These are phyloP conservation scores for Corylus americana DNA, from an alignment of 306 rosid species.

Conservation along the genomic window DNA sequence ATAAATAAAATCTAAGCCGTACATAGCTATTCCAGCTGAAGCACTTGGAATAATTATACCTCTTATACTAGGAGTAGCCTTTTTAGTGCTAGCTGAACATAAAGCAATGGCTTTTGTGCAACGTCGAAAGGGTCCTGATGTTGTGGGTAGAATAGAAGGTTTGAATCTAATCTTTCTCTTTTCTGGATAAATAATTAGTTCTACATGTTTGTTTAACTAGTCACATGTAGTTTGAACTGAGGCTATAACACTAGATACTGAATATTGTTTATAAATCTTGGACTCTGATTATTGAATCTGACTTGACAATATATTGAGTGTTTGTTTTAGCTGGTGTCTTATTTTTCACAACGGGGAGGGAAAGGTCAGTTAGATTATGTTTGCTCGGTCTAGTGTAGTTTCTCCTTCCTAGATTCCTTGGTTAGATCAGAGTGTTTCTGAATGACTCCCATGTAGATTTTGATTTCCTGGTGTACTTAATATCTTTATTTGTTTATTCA, in stretches of 20 bases:
- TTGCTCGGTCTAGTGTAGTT: neutral
- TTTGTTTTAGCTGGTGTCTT: neutral
- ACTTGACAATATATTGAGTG: neutral
- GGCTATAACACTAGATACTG: neutral
- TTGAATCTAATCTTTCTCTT: neutral
- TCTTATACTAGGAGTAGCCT: neutral
- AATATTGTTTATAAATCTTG: neutral
- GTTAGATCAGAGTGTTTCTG: neutral
- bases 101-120: neutral
- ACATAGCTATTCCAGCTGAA: neutral
- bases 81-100: neutral
- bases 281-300: neutral
- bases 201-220: neutral
- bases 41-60: neutral
- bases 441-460: neutral
- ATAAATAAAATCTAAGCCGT: too few relatives aligned
- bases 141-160: neutral
- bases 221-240: neutral
- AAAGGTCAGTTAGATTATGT: neutral
- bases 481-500: neutral
- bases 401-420: neutral
- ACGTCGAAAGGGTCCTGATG: neutral
- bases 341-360: neutral
- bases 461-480: neutral
- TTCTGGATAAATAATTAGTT: neutral